Evolutionary conservation across 2,329 filamentous ascomycete species (phyloP).

Genomic region (Fusarium hainanense): DNA sequence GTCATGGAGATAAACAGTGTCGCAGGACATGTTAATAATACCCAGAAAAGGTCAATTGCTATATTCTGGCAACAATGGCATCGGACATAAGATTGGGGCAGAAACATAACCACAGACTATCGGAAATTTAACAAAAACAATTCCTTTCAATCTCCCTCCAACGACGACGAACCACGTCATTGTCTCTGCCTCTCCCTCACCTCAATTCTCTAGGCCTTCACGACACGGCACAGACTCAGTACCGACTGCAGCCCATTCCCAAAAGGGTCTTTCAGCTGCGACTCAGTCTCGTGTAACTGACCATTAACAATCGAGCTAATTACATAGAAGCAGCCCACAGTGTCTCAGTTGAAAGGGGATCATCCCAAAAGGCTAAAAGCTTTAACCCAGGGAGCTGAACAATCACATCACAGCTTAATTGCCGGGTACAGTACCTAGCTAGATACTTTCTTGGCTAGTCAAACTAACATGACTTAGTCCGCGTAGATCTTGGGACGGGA

Average conservation of each 20-base stretch:
- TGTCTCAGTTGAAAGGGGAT: conserved; percentile 27
- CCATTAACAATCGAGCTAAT: conserved; percentile 10
- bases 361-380: background rate
- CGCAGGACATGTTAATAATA: background rate
- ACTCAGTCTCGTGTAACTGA: background rate
- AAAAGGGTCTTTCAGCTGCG: conserved; percentile 37
- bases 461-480: background rate
- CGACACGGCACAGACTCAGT: background rate
- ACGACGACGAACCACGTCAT: conserved; percentile 27
- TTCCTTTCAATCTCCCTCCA: background rate
- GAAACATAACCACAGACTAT: background rate
- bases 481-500: background rate
- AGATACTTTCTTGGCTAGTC: background rate
- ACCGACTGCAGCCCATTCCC: conserved; percentile 14
- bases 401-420: conserved; percentile 2
- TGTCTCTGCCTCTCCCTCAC: conserved; percentile 2
- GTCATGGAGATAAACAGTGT: background rate
- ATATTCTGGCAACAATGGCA: background rate
- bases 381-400: background rate
- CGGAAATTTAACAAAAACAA: background rate
- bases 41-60: background rate
- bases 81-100: background rate
- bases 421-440: background rate
- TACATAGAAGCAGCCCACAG: conserved; percentile 1
- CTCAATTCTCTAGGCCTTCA: background rate